A percentile compares a stretch with the other conserved stretches of the same genome.
Evolutionary conservation across 257 asterid genomes (phyloP).

Genomic region (Solanum clarkiae): DNA sequence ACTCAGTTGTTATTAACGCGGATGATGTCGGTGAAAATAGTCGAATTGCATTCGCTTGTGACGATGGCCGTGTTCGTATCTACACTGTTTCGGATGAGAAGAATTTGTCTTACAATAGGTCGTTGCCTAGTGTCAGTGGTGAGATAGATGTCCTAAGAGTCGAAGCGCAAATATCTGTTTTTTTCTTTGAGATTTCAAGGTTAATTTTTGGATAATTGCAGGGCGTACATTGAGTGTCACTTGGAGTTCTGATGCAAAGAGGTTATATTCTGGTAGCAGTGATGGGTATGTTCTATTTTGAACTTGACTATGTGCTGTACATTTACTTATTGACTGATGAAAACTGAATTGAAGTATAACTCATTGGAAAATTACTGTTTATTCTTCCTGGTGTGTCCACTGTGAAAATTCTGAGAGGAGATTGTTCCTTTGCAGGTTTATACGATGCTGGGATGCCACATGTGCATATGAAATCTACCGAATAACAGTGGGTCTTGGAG

Average conservation of each 20-base stretch:
- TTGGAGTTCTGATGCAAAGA: slow-evolving; percentile 69
- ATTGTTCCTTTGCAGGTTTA: slow-evolving; percentile 35
- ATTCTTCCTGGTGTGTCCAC: not conserved
- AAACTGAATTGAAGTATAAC: not conserved
- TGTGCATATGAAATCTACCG: slow-evolving; percentile 55
- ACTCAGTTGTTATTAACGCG: slow-evolving; percentile 23
- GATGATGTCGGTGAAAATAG: slow-evolving; percentile 17
- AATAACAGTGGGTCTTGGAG: slow-evolving; percentile 76
- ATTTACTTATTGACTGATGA: not conserved
- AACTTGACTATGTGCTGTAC: not conserved
- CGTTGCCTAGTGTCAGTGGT: slow-evolving; percentile 83
- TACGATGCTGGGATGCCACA: slow-evolving; percentile 85
- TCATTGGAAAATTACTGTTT: not conserved
- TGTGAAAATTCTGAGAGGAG: not conserved
- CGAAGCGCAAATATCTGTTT: not conserved
- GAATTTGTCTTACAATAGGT: slow-evolving; percentile 33
- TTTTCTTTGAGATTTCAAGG: not conserved
- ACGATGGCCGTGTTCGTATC: slow-evolving; percentile 84
- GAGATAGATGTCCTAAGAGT: slow-evolving; percentile 30
- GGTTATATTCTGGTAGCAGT: slow-evolving; percentile 82
- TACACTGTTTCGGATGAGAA: slow-evolving; percentile 30
- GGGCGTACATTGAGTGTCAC: slow-evolving; percentile 69
- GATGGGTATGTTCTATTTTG: slow-evolving; percentile 56
- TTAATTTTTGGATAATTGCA: slow-evolving; percentile 14
- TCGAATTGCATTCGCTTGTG: slow-evolving; percentile 71